A percentile compares a stretch with the other conserved stretches of the same genome.
Conservation (phyloP, 2,329 filamentous ascomycete species). For the Colletotrichum sp. region DNA sequence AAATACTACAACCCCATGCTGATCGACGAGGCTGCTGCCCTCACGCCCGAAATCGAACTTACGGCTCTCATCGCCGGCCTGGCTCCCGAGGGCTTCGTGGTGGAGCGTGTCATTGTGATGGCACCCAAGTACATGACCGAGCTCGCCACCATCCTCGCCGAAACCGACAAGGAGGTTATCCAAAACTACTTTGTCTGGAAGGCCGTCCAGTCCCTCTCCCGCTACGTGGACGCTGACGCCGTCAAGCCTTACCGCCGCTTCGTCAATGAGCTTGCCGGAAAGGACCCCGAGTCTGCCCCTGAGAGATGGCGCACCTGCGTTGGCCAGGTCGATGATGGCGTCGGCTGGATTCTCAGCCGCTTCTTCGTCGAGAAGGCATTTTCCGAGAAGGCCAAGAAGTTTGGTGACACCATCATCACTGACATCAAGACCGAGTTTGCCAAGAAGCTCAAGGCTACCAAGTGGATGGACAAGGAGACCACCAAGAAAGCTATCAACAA, state of each 20-base stretch:
- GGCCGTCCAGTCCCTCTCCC: slow-evolving; percentile 56
- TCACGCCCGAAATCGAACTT: slow-evolving; percentile 63
- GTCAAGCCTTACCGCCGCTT: slow-evolving; percentile 66
- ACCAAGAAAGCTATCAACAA: slow-evolving; percentile 66
- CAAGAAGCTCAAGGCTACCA: slow-evolving; percentile 59
- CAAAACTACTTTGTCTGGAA: slow-evolving; percentile 72
- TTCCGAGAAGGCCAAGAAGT: slow-evolving; percentile 67
- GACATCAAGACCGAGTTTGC: slow-evolving; percentile 73
- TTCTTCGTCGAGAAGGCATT: slow-evolving; percentile 76
- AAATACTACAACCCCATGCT: slow-evolving; percentile 71
- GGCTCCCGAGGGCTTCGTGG: slow-evolving; percentile 53
- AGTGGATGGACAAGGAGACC: slow-evolving; percentile 70
- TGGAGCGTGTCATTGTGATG: slow-evolving; percentile 61
- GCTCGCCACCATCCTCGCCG: slow-evolving; percentile 58
- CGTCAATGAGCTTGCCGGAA: slow-evolving; percentile 64
- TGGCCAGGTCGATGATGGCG: slow-evolving; percentile 56
- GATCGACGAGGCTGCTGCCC: slow-evolving; percentile 56
- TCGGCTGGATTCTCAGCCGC: slow-evolving; percentile 73
- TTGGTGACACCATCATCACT: slow-evolving; percentile 72
- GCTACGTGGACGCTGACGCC: slow-evolving; percentile 62
- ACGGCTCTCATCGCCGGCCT: slow-evolving; percentile 56
- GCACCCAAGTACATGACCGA: slow-evolving; percentile 66
- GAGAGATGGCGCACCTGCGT: slow-evolving; percentile 74
- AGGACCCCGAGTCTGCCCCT: slow-evolving; percentile 64
- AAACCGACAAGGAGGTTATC: slow-evolving; percentile 59